A percentile compares a stretch with the other conserved stretches of the same genome.
Conservation (phyloP, 139 green algal genomes). For the Yamagishiella unicocca region DNA sequence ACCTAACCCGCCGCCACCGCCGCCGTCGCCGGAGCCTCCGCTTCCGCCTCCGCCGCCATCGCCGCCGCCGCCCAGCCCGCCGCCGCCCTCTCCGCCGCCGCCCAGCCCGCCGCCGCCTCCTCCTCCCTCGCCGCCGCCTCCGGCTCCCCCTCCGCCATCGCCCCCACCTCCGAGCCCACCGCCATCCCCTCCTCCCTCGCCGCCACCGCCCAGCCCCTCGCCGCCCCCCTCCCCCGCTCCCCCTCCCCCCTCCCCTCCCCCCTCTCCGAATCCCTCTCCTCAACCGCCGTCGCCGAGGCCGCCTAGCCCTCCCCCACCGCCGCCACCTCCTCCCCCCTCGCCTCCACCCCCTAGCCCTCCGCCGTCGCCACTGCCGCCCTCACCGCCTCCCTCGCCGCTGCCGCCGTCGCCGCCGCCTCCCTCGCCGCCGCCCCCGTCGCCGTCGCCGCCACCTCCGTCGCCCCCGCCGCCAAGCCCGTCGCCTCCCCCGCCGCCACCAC, state of each 20-base stretch:
- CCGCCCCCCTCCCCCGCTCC: background rate
- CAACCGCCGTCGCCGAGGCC: background rate
- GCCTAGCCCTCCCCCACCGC: background rate
- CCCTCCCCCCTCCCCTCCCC: background rate
- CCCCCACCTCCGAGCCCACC: background rate
- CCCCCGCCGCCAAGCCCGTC: background rate
- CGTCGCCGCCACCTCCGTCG: background rate
- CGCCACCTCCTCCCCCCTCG: background rate
- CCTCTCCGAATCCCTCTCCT: background rate
- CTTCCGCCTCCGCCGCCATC: background rate
- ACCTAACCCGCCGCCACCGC: background rate
- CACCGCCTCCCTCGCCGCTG: background rate
- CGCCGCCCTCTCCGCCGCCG: background rate
- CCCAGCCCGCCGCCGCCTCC: background rate
- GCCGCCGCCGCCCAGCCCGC: background rate
- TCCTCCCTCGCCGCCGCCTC: background rate
- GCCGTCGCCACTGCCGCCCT: background rate
- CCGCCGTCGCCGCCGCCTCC: background rate
- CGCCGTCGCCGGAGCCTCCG: background rate
- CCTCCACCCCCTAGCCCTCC: background rate
- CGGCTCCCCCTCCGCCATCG: background rate
- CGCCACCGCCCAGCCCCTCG: background rate
- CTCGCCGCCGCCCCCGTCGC: background rate
- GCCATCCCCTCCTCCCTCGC: background rate
- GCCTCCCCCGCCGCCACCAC: background rate